Percentiles rank a stretch among this genome's conserved stretches.
Conservation (phyloP, 345 rosid genomes). For the Syzygium jambos region DNA sequence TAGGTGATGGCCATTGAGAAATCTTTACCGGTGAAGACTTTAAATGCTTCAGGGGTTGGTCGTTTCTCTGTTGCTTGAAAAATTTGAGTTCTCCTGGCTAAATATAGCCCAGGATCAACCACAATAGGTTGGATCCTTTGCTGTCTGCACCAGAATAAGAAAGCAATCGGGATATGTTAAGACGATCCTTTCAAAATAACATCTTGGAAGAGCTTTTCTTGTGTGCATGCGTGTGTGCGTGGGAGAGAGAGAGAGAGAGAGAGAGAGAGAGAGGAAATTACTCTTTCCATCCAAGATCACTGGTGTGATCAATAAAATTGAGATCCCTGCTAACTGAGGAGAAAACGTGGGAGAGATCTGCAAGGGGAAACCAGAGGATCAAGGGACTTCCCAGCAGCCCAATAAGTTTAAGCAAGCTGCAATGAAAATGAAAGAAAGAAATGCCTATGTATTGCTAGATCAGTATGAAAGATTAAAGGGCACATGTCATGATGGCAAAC, state of each 20-base stretch:
- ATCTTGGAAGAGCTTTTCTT: neutral
- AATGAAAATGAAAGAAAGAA: neutral
- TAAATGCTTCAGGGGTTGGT: constrained; percentile 71
- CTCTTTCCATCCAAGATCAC: constrained; percentile 99
- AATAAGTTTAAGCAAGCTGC: neutral
- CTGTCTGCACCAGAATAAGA: constrained; percentile 30
- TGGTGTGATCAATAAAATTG: constrained; percentile 90
- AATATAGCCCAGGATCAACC: constrained; percentile 86
- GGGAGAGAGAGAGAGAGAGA: neutral
- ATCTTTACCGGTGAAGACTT: constrained; percentile 78
- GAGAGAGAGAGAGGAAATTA: constrained; percentile 31
- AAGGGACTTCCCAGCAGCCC: neutral
- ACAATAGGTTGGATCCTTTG: constrained; percentile 84
- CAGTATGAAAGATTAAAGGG: neutral
- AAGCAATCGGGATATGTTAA: neutral
- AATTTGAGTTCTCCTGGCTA: constrained; percentile 81
- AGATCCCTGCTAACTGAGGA: constrained; percentile 70
- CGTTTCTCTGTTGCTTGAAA: constrained; percentile 84
- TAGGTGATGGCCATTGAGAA: neutral
- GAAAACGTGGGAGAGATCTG: constrained; percentile 84
- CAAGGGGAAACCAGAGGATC: constrained; percentile 9
- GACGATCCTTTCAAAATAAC: neutral
- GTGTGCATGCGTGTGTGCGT: neutral
- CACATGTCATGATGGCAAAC: neutral
- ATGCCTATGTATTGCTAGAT: neutral